Percentiles rank a stretch among this genome's conserved stretches.
Evolutionary conservation across 208 protist species (phyloP).

Genomic region (Leishmania braziliensis): DNA sequence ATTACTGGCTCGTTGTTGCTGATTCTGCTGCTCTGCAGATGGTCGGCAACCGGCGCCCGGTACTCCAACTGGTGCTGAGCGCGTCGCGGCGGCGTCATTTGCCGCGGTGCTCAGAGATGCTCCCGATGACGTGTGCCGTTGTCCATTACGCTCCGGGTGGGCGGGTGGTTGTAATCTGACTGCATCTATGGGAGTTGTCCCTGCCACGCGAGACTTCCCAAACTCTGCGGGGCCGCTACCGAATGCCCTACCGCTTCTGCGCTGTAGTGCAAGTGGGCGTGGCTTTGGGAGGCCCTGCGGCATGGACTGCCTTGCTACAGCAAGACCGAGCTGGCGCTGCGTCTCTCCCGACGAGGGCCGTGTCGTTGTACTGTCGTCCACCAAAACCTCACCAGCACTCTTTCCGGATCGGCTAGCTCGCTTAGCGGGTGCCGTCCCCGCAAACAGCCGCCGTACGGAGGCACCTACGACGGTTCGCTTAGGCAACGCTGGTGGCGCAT

Average conservation of each 20-base stretch:
- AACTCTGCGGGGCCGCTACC: neutral
- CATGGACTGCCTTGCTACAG: neutral
- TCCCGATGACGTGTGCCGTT: neutral
- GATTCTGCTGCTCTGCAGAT: neutral
- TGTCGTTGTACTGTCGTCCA: neutral
- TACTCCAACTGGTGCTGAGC: no score
- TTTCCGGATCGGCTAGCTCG: neutral
- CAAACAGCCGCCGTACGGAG: neutral
- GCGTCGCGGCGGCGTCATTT: neutral
- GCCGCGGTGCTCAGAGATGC: neutral
- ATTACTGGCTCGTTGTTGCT: no score
- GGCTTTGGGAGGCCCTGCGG: neutral
- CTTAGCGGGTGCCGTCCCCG: neutral
- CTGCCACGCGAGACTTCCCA: neutral
- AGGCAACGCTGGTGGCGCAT: neutral
- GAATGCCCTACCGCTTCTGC: neutral
- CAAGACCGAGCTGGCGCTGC: neutral
- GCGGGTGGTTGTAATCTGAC: neutral
- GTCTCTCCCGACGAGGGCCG: neutral
- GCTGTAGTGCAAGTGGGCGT: constrained; percentile 9
- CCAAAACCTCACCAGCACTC: neutral
- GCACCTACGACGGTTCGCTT: neutral
- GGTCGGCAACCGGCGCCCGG: neutral
- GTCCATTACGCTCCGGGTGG: neutral
- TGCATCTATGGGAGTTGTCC: neutral